Evolutionary conservation across 495 filamentous ascomycete species (phyloP).

Genomic region (Pyronema domesticum): DNA sequence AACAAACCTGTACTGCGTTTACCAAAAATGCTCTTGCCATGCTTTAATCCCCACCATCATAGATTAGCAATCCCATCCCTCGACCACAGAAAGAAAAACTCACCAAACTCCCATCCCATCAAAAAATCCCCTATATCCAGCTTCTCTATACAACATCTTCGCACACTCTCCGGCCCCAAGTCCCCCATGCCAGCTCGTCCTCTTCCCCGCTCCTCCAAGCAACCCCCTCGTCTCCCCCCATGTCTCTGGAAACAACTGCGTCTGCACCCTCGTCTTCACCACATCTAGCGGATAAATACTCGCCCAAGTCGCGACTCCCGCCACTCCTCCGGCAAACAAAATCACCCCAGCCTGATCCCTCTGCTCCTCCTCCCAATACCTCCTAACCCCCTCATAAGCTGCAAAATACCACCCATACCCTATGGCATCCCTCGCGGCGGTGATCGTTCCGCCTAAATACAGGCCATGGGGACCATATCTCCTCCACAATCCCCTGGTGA

Average conservation of each 20-base stretch:
- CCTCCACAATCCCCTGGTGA: constrained; percentile 42
- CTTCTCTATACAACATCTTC: constrained; percentile 41
- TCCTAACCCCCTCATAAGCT: constrained; percentile 60
- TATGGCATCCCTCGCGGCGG: constrained; percentile 61
- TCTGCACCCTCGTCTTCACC: constrained; percentile 72
- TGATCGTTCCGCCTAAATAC: constrained; percentile 62
- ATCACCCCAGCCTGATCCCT: constrained; percentile 41
- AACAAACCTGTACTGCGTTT: constrained; percentile 35
- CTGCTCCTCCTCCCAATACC: constrained; percentile 29
- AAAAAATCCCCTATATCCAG: constrained; percentile 54
- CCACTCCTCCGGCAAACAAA: constrained; percentile 65
- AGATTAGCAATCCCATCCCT: not conserved
- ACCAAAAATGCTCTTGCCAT: constrained; percentile 71
- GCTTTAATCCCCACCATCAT: too few relatives aligned
- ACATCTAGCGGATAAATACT: constrained; percentile 80
- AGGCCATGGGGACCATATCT: constrained; percentile 49
- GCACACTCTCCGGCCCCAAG: constrained; percentile 44
- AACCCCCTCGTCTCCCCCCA: constrained; percentile 22
- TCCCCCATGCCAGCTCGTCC: constrained; percentile 16
- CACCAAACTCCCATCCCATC: constrained; percentile 54
- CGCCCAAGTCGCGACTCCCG: constrained; percentile 68
- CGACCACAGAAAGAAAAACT: not conserved
- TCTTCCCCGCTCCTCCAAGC: constrained; percentile 6
- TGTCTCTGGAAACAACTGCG: constrained; percentile 29
- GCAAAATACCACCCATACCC: constrained; percentile 92